phyloP scores from a whole-genome alignment of 108 stramenopile genomes.

The Cyclostephanos tholiformis region DNA sequence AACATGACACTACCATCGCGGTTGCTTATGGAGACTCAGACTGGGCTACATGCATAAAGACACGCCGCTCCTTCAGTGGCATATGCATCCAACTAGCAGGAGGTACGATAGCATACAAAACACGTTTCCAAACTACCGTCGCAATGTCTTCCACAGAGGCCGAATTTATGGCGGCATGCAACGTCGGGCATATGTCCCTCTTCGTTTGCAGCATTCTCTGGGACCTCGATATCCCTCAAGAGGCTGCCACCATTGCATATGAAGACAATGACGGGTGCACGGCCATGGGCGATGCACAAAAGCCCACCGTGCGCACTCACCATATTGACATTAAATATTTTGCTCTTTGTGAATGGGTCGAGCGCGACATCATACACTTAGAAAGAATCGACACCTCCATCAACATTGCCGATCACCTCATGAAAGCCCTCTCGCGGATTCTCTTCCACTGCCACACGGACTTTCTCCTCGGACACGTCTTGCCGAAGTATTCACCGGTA shows the following conservation, averaged over 20 bases:
- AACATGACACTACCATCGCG: background rate
- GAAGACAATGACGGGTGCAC: no score
- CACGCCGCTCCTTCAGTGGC: slow-evolving; percentile 33
- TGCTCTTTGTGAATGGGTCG: background rate
- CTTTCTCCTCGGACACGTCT: background rate
- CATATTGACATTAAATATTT: slow-evolving; percentile 24
- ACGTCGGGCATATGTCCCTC: no score
- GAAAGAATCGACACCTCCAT: background rate
- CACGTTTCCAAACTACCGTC: no score
- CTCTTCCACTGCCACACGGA: background rate
- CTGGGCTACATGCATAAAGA: slow-evolving; percentile 1
- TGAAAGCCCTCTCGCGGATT: background rate
- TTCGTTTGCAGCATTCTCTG: no score
- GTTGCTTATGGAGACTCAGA: slow-evolving; percentile 26
- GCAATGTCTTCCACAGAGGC: no score
- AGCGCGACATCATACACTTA: background rate
- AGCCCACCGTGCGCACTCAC: slow-evolving; percentile 12
- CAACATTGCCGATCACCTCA: background rate
- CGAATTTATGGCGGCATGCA: no score
- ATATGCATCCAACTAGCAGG: slow-evolving; percentile 32
- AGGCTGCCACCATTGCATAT: no score
- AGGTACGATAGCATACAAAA: no score
- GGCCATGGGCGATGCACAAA: slow-evolving; percentile 13
- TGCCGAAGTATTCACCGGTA: background rate
- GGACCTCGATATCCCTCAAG: no score